Conservation (phyloP, 805 yeast genomes). For the Debaryomyces tyrocola region DNA sequence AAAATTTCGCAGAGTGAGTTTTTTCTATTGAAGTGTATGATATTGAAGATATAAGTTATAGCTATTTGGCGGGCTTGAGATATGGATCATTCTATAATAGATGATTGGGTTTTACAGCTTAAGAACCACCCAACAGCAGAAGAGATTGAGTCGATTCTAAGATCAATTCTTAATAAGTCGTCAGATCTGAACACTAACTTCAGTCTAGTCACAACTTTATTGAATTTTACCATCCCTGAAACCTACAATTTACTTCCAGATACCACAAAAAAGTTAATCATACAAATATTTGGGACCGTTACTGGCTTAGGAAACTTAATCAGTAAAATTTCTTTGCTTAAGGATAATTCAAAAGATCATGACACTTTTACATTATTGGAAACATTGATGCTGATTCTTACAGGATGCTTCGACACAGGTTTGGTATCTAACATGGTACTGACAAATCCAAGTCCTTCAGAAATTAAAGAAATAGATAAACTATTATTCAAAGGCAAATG, state of each 20-base stretch:
- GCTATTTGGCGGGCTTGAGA: too few relatives aligned
- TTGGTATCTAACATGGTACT: conserved; percentile 11
- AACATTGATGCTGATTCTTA: conserved; percentile 2
- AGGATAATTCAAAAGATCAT: neutral
- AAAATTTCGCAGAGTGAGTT: too few relatives aligned
- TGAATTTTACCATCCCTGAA: conserved; percentile 36
- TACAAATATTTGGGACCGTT: conserved; percentile 19
- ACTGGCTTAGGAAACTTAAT: conserved; percentile 34
- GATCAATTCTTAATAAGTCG: conserved; percentile 1
- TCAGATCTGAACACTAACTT: conserved; percentile 3
- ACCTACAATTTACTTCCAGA: conserved; percentile 20
- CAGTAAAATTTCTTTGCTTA: conserved; percentile 11
- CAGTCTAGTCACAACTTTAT: conserved; percentile 19
- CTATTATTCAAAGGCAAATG: conserved; percentile 35
- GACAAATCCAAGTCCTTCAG: conserved; percentile 6
- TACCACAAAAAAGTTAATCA: conserved; percentile 7
- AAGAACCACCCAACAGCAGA: conserved; percentile 9
- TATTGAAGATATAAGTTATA: too few relatives aligned
- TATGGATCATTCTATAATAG: neutral
- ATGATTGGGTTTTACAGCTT: conserved; percentile 2
- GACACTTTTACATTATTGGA: neutral
- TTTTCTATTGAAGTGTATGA: too few relatives aligned
- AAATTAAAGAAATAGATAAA: conserved; percentile 34
- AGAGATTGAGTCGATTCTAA: conserved; percentile 6
- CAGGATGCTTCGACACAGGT: conserved; percentile 10